Base-by-base conservation (phyloP, 1,284 basidiomycete species). In the Trametes sp. region DNA sequence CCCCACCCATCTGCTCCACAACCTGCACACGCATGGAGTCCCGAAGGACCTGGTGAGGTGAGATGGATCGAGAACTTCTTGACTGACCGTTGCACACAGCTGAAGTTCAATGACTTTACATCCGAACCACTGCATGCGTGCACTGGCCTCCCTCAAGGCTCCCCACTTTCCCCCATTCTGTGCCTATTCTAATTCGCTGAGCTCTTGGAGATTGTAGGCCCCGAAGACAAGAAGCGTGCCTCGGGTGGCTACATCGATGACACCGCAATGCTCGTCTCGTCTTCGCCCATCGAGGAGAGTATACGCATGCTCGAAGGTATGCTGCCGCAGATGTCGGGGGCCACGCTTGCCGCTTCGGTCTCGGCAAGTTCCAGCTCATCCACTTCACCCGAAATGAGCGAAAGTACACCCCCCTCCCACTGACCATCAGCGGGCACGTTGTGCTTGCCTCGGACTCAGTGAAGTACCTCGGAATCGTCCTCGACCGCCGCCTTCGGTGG, bases 21-120 rank as follows among this genome's bases (percentile, higher is more conserved):
- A 81, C 46, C 66, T 80, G 64, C 49, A 67, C 42, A 65, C 51
- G 45, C 24, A 60, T 11, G 69, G 76, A 1, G 56, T 77, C 0
- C 77, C 77, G 1, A 52, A 61, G 14, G 61, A 66, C 36, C 57
- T 71, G 19, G 62, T 69, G 0, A 24, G 61, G 0, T 69, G 0
- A 24, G 61, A 0, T 77, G 70, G 67, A 57, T 77, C 8, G 46
- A 33, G 6, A 23, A 58, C 4, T 58, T 61, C 26, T 59, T 64
- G 5, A 7, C 10, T 14, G 59, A 58, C 26, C 55, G 59, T 0
- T 21, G 31, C 13, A 61, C 63, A 0, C 55, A 61, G 50, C 38
- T 64, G 16, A 53, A 58, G 29, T 58, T 64, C 14, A 59, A 64
- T 31, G 63, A 64, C 41, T 64, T 33, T n/a, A n/a, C n/a, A n/a